A percentile compares a stretch with the other conserved stretches of the same genome.
Conservation (phyloP, 441 rosid genomes). For the Brassica hybrid region DNA sequence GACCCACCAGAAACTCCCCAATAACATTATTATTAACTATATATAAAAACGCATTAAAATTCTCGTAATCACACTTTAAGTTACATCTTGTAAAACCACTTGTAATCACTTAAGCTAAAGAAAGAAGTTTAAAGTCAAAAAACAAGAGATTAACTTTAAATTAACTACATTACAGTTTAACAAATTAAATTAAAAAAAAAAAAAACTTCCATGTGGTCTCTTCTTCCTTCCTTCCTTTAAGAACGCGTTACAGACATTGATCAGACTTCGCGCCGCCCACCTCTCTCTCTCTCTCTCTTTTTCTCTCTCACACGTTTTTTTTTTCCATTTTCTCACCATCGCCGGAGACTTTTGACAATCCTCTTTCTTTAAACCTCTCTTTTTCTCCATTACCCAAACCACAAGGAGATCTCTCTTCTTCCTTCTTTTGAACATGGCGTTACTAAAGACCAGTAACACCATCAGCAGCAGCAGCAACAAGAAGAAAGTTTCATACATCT, state of each 20-base stretch:
- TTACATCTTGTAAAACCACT: neutral
- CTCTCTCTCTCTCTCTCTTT: constrained; percentile 20
- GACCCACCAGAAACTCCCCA: constrained; percentile 24
- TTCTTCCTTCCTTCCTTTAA: constrained; percentile 40
- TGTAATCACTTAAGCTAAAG: constrained; percentile 12
- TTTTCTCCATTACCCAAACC: neutral
- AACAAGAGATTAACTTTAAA: constrained; percentile 6
- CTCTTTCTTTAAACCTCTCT: constrained; percentile 13
- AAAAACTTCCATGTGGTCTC: constrained; percentile 35
- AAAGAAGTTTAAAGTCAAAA: constrained; percentile 26
- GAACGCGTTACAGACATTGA: constrained; percentile 52
- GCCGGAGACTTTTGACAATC: constrained; percentile 10
- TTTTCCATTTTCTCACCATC: constrained; percentile 14
- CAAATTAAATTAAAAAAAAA: constrained; percentile 17
- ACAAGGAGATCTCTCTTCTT: constrained; percentile 15
- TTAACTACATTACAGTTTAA: constrained; percentile 20
- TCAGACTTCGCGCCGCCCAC: constrained; percentile 57
- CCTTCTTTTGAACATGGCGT: constrained; percentile 52
- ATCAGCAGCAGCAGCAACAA: constrained; percentile 36
- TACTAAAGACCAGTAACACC: constrained; percentile 49
- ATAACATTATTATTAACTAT: neutral
- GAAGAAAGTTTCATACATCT: constrained; percentile 67
- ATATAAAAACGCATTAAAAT: constrained; percentile 8
- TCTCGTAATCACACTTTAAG: constrained; percentile 6
- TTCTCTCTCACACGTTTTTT: constrained; percentile 36